Conservation (phyloP, 148 eudicot genomes). For the Silene uniflora region DNA sequence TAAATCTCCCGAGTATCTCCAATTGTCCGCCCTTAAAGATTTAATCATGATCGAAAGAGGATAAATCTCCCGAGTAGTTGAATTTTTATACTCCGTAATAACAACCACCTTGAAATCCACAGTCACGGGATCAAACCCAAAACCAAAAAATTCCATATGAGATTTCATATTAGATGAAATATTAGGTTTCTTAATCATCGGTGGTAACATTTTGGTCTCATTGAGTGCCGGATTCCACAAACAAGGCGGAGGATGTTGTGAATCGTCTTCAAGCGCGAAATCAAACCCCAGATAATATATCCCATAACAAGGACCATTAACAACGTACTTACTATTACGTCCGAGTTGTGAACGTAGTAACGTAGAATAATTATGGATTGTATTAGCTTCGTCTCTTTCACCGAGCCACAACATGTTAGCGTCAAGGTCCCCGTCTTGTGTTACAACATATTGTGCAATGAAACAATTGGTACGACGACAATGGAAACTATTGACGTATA, state of each 20-base stretch:
- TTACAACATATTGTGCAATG: neutral
- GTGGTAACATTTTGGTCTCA: neutral
- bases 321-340: too few relatives aligned
- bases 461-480: neutral
- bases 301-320: constrained; percentile 15
- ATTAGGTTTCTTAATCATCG: neutral
- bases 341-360: too few relatives aligned
- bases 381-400: neutral
- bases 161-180: neutral
- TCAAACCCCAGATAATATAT: constrained; percentile 7
- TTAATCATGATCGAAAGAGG: neutral
- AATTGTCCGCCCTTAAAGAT: neutral
- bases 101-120: constrained; percentile 10
- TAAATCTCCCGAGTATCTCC: constrained; percentile 7
- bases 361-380: too few relatives aligned
- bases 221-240: constrained; percentile 8
- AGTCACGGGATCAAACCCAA: neutral
- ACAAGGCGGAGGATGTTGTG: too few relatives aligned
- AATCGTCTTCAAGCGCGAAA: too few relatives aligned
- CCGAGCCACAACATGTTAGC: neutral
- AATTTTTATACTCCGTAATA: too few relatives aligned
- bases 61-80: too few relatives aligned
- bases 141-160: neutral
- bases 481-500: too few relatives aligned
- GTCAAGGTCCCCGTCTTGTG: neutral